A percentile compares a stretch with the other conserved stretches of the same genome.
Conservation (phyloP, 257 asterid species). For the Solanum corneliomulleri region DNA sequence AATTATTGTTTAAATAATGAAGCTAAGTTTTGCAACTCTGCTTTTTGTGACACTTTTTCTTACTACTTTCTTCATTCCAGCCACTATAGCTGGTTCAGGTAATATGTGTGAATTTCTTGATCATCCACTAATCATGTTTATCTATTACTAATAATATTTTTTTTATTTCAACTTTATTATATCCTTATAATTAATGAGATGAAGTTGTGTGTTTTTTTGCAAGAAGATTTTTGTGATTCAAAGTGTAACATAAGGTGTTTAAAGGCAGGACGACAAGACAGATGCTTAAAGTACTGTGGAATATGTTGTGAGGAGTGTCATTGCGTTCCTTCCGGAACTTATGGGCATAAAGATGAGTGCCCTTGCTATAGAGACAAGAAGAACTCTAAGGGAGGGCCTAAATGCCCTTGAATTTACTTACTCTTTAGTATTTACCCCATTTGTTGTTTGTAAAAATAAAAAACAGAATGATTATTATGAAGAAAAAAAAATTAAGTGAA, state of each 20-base stretch:
- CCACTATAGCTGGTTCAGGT: slow-evolving; percentile 28
- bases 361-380: slow-evolving; percentile 43
- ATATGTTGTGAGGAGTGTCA: slow-evolving; percentile 32
- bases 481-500: neutral
- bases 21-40: neutral
- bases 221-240: slow-evolving; percentile 10
- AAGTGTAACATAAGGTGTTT: slow-evolving; percentile 27
- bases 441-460: neutral
- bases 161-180: neutral
- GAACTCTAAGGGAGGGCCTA: slow-evolving; percentile 33
- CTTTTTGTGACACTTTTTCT: slow-evolving; percentile 24
- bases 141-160: neutral
- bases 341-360: slow-evolving; percentile 34
- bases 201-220: neutral
- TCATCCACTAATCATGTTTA: neutral
- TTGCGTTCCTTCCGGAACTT: slow-evolving; percentile 45
- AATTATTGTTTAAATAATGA: neutral
- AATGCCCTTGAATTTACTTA: slow-evolving; percentile 28
- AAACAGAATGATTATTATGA: neutral
- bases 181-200: no score
- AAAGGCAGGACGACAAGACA: slow-evolving; percentile 26
- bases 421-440: neutral
- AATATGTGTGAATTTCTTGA: neutral
- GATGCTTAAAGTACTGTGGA: slow-evolving; percentile 33
- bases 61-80: slow-evolving; percentile 15